Evolutionary conservation across 768 basidiomycete species (phyloP).

Genomic region (Kwoniella europaea): DNA sequence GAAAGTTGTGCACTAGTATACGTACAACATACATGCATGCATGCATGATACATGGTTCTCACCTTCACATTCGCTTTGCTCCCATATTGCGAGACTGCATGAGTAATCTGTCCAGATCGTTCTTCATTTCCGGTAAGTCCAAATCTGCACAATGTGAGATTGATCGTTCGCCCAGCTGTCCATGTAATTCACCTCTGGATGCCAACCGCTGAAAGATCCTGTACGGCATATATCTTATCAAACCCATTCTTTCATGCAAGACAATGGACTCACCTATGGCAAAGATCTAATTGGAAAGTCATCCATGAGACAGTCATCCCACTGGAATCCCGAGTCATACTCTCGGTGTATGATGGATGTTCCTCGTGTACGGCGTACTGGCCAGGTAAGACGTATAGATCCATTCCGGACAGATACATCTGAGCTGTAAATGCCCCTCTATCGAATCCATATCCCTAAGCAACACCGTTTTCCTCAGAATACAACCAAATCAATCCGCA

Average conservation of each 20-base stretch:
- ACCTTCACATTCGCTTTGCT: not conserved
- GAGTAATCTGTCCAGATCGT: no score
- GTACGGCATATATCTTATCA: no score
- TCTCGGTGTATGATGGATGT: not conserved
- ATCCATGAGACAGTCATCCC: not conserved
- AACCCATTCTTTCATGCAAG: no score
- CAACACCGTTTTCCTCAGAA: not conserved
- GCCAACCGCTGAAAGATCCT: no score
- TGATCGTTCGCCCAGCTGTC: no score
- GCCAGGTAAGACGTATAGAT: not conserved
- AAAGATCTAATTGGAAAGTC: not conserved
- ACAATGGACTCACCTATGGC: not conserved
- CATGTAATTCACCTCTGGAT: no score
- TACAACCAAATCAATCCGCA: not conserved
- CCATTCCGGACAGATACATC: conserved; percentile 1
- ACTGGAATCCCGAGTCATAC: not conserved
- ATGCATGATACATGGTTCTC: no score
- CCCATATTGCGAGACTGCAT: no score
- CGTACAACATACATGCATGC: no score
- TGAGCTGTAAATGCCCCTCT: not conserved
- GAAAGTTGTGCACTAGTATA: no score
- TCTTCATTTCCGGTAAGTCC: no score
- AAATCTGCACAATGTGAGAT: no score
- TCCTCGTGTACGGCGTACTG: not conserved
- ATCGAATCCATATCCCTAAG: not conserved